A percentile compares a stretch with the other conserved stretches of the same genome.
Conservation (phyloP, 1,284 basidiomycete species). For the Pisolithus thermaeus region DNA sequence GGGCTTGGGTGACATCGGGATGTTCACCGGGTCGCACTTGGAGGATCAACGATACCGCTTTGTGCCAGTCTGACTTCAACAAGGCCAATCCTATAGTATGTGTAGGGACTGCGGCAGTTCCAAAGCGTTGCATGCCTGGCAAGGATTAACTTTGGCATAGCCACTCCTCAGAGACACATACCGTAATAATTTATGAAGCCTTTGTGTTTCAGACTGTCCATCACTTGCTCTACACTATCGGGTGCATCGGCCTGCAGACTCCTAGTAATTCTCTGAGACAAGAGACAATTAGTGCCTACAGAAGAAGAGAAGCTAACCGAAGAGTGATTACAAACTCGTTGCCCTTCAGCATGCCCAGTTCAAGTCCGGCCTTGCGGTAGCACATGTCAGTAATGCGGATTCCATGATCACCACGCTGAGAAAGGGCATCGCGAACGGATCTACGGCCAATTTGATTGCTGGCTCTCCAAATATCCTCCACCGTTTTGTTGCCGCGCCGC, state of each 20-base stretch:
- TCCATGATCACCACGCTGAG: conserved; percentile 82
- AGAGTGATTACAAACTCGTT: conserved; percentile 95
- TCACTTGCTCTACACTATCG: conserved; percentile 67
- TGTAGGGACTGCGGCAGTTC: conserved; percentile 93
- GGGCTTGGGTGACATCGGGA: conserved; percentile 74
- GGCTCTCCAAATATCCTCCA: conserved; percentile 81
- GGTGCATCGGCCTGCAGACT: conserved; percentile 75
- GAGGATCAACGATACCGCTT: conserved; percentile 80
- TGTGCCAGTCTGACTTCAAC: conserved; percentile 84
- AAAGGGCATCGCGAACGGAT: conserved; percentile 52
- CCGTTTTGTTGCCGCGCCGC: conserved; percentile 70
- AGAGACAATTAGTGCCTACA: conserved; percentile 5
- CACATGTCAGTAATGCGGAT: conserved; percentile 85
- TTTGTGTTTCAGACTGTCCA: conserved; percentile 75
- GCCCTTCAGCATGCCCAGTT: conserved; percentile 93
- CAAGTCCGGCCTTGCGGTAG: conserved; percentile 78
- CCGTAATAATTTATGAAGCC: conserved; percentile 99
- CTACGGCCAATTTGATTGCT: conserved; percentile 65
- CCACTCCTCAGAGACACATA: conserved; percentile 25
- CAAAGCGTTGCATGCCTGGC: conserved; percentile 96
- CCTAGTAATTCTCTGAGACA: conserved; percentile 36
- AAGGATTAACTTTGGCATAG: conserved; percentile 11
- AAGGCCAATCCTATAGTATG: conserved; percentile 91
- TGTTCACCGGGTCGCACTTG: conserved; percentile 84
- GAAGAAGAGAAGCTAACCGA: conserved; percentile 46